Evolutionary conservation across 768 basidiomycete genomes (phyloP).

Genomic region (Boletellus emodensis): DNA sequence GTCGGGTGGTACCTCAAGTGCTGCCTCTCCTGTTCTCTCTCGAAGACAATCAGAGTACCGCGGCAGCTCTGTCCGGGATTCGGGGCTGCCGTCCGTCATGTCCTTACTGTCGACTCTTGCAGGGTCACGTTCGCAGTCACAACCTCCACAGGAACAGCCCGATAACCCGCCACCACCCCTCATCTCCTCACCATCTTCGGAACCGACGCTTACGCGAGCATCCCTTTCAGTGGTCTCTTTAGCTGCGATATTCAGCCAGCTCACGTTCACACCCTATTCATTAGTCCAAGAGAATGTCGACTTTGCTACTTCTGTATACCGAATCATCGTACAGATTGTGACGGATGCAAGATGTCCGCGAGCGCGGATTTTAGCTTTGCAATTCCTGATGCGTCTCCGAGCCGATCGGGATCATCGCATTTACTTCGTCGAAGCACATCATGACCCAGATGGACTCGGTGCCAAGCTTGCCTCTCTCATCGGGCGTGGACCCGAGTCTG

Average conservation of each 20-base stretch:
- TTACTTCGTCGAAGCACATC: conserved; percentile 55
- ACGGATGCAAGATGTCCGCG: conserved; percentile 46
- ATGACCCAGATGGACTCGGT: conserved; percentile 57
- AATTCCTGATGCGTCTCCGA: conserved; percentile 84
- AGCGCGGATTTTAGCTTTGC: conserved; percentile 68
- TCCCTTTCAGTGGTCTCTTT: conserved; percentile 63
- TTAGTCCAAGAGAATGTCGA: conserved; percentile 43
- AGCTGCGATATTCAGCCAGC: conserved; percentile 62
- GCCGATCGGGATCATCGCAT: conserved; percentile 88
- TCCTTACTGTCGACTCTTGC: conserved; percentile 62
- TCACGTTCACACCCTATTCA: conserved; percentile 65
- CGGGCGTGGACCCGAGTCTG: conserved; percentile 40
- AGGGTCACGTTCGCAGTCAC: conserved; percentile 58
- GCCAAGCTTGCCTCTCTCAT: conserved; percentile 60
- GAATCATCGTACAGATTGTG: conserved; percentile 46
- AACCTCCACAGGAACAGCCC: conserved; percentile 40
- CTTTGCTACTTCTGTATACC: conserved; percentile 54
- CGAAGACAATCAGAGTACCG: conserved; percentile 57
- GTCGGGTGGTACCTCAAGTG: conserved; percentile 29
- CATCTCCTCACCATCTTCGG: conserved; percentile 24
- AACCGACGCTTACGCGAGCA: conserved; percentile 39
- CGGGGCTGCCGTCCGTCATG: conserved; percentile 57
- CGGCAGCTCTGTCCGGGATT: conserved; percentile 39
- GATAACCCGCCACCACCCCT: conserved; percentile 30
- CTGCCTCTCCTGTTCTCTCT: conserved; percentile 52